Base-by-base conservation (phyloP, 202 grass and related monocot genomes). In the Panicum hallii region DNA sequence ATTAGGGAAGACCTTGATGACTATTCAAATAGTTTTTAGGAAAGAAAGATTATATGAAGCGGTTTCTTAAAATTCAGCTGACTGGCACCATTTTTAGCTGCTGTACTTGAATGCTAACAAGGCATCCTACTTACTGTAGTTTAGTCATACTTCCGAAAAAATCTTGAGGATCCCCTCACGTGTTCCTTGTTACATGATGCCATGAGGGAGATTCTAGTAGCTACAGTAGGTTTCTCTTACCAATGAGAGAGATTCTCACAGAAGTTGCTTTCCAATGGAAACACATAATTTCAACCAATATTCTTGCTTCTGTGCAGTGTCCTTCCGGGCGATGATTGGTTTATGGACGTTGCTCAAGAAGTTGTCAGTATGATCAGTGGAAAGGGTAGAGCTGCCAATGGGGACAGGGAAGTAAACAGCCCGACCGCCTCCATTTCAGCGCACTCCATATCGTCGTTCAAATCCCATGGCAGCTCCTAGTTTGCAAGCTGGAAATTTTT, bases 371-470 rank as follows among this genome's bases (percentile, higher is more conserved):
- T 87, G 90, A 95, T 99, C 53, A 96, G 89, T 70, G 95, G 93
- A 75, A 92, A 7, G 89, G 95, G 75, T 75, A 86, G 87, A 87
- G 77, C 63, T 65, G 89, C 85, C 42, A 92, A 96, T 55, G 96
- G 90, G 43, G 96, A 99, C 48, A 82, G 93, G 75, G 91, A 99
- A 49, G 64, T 84, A 22, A 89, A 88, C 90, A 99, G 96, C 72
- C 96, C 93, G 11, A 99, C 93, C 45, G 93, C 96, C 63, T 99
- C 93, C 32, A 84, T 99, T 50, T 99, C 96, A 54, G 96, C 96
- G 7, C 90, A 95, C 23, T 99, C 96, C 11, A 94, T 99, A 40
- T 93, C 93, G 10, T 98, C 95, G 6, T 87, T 95, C 82, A 92
- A 82, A 90, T 94, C 90, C 52, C 86, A 90, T 52, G 88, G 91